phyloP scores from a whole-genome alignment of 2,329 filamentous ascomycete genomes.

The Aspergillus chevalieri region DNA sequence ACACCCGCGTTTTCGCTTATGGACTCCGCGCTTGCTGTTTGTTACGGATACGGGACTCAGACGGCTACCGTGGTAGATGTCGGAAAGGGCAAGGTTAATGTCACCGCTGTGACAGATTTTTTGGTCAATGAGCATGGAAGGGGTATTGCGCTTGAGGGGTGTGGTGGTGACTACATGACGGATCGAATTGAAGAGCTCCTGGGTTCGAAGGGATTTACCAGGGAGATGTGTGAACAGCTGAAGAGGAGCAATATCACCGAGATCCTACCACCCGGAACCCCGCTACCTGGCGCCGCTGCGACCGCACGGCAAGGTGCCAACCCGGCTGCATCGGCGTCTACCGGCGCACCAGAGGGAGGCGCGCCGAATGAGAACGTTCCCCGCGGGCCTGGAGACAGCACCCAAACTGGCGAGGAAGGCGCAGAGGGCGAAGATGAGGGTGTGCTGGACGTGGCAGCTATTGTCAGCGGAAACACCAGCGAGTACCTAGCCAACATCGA shows the following conservation, averaged over 20 bases:
- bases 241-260: constrained; percentile 60
- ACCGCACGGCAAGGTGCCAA: constrained; percentile 41
- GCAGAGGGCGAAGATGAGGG: constrained; percentile 53
- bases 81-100: constrained; percentile 84
- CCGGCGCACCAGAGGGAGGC: constrained; percentile 42
- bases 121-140: constrained; percentile 63
- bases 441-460: constrained; percentile 59
- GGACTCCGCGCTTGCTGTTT: constrained; percentile 78
- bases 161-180: constrained; percentile 85
- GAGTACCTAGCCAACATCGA: constrained; percentile 59
- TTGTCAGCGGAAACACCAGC: constrained; percentile 58
- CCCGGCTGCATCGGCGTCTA: constrained; percentile 52
- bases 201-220: constrained; percentile 48
- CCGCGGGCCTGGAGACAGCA: constrained; percentile 49
- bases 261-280: constrained; percentile 50
- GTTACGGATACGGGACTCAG: constrained; percentile 71
- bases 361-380: constrained; percentile 40
- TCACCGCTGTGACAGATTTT: constrained; percentile 84
- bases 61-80: constrained; percentile 86
- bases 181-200: constrained; percentile 64
- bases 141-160: constrained; percentile 57
- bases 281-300: constrained; percentile 47
- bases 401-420: constrained; percentile 49
- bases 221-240: constrained; percentile 60
- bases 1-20: constrained; percentile 86